Conservation (phyloP, 768 basidiomycete genomes). For the Leucocoprinus leucothites region DNA sequence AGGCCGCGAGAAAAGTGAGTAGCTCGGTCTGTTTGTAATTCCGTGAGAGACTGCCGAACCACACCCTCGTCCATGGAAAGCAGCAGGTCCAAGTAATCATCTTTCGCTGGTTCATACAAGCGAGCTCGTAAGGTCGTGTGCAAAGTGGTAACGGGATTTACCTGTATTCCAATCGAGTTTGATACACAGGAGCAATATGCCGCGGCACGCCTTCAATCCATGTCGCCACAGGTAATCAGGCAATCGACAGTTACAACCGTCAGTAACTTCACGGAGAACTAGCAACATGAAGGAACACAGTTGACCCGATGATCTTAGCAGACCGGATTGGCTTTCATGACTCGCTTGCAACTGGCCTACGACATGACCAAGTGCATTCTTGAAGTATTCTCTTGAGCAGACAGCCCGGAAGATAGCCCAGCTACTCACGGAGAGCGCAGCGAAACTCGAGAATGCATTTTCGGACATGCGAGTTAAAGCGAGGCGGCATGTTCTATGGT, state of each 20-base stretch:
- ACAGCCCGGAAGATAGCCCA: neutral
- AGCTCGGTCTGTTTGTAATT: conserved; percentile 1
- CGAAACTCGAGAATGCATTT: neutral
- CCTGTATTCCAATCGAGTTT: neutral
- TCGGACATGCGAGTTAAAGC: neutral
- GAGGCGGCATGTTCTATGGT: neutral
- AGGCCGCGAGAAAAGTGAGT: conserved; percentile 1
- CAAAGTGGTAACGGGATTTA: neutral
- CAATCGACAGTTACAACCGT: neutral
- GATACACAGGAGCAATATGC: conserved; percentile 2
- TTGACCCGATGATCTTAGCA: neutral
- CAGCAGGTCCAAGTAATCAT: neutral
- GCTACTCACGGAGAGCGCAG: conserved; percentile 6
- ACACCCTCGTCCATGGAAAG: neutral
- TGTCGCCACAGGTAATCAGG: neutral
- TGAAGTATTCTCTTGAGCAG: neutral
- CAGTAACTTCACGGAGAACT: neutral
- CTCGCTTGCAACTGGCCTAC: neutral
- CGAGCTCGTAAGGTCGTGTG: neutral
- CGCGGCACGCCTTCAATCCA: neutral
- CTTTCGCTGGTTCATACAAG: neutral
- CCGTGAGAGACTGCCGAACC: neutral
- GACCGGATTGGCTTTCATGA: neutral
- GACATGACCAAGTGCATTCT: neutral
- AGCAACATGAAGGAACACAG: neutral